phyloP scores from a whole-genome alignment of 768 basidiomycete genomes.

The Suillus spraguei region DNA sequence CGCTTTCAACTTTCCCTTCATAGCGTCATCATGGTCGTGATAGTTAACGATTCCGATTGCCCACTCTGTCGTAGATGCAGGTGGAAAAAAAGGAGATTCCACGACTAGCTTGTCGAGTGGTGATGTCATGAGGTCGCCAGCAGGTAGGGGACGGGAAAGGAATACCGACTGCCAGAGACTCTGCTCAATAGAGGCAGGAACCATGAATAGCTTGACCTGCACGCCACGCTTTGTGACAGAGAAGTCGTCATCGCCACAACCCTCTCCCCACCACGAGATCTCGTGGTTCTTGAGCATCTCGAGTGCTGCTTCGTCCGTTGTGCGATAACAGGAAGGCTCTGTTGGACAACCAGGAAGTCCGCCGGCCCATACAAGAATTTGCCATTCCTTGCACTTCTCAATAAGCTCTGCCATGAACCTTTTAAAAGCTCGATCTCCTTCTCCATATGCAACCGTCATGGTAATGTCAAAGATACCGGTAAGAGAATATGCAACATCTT shows the following conservation, averaged over 20 bases:
- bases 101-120: conserved; percentile 4
- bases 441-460: conserved; percentile 20
- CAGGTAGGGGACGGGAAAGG: background rate
- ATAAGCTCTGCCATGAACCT: conserved; percentile 15
- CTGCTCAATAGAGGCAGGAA: background rate
- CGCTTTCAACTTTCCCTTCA: background rate
- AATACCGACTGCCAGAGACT: conserved; percentile 8
- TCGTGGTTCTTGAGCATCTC: conserved; percentile 5
- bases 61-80: conserved; percentile 9
- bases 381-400: conserved; percentile 14
- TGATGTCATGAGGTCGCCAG: background rate
- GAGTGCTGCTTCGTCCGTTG: background rate
- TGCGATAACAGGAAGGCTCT: conserved; percentile 1
- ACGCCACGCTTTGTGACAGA: conserved; percentile 12
- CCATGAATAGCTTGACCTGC: conserved; percentile 8
- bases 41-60: conserved; percentile 12
- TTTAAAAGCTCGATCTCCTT: conserved; percentile 19
- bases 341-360: conserved; percentile 3
- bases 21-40: conserved; percentile 4
- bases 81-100: conserved; percentile 1
- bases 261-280: conserved; percentile 7
- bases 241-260: conserved; percentile 8
- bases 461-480: conserved; percentile 18
- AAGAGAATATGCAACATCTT: conserved; percentile 23
- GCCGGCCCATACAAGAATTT: conserved; percentile 11